Evolutionary conservation across 108 stramenopile species (phyloP).

Genomic region (Cyclotella cryptica): DNA sequence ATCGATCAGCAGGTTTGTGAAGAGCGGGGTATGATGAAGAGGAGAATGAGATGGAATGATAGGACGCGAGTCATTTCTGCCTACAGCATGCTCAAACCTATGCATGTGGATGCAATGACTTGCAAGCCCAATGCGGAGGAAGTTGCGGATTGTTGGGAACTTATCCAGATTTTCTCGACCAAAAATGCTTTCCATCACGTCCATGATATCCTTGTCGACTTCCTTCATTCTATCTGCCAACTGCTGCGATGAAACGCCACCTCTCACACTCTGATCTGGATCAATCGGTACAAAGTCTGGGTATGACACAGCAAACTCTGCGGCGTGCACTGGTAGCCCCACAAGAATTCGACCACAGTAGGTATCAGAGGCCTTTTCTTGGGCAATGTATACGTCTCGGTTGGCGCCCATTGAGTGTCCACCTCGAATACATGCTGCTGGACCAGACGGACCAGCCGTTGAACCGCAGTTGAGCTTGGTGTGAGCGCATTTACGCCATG

Average conservation of each 20-base stretch:
- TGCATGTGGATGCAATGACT: slow-evolving; percentile 3
- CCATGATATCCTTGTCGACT: neutral
- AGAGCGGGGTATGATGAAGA: neutral
- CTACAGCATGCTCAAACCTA: too few relatives aligned
- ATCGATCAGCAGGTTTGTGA: neutral
- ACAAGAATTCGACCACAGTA: slow-evolving; percentile 21
- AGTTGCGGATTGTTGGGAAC: neutral
- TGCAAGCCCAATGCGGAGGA: slow-evolving; percentile 13
- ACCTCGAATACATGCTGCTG: slow-evolving; percentile 21
- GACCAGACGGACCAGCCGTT: slow-evolving; percentile 9
- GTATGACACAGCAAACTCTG: slow-evolving; percentile 24
- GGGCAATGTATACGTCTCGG: slow-evolving; percentile 8
- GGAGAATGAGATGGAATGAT: neutral
- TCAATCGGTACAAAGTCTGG: slow-evolving; percentile 24
- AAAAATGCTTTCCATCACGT: slow-evolving; percentile 4
- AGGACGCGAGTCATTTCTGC: neutral
- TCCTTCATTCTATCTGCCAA: neutral
- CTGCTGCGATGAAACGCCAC: slow-evolving; percentile 4
- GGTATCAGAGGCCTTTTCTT: slow-evolving; percentile 16
- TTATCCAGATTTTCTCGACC: neutral
- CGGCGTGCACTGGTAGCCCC: slow-evolving; percentile 9
- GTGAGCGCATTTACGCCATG: slow-evolving; percentile 14
- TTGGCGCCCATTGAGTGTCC: slow-evolving; percentile 16
- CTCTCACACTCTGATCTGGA: slow-evolving; percentile 1
- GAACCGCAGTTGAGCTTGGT: slow-evolving; percentile 9